Evolutionary conservation across 345 rosid genomes (phyloP).

Genomic region (Eucalyptus victrix): DNA sequence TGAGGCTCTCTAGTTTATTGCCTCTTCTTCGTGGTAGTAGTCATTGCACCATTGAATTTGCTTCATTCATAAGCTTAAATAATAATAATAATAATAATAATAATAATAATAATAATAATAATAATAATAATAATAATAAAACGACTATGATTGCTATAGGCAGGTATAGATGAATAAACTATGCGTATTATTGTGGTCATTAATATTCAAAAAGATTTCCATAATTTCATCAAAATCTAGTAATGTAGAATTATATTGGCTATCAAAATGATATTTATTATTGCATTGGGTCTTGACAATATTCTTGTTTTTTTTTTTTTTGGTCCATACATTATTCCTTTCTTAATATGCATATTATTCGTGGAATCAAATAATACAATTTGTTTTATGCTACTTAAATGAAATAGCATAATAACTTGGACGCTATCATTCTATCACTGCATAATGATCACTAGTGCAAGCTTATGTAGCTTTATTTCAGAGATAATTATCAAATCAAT

Average conservation of each 20-base stretch:
- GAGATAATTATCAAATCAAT: neutral
- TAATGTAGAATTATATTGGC: neutral
- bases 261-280: neutral
- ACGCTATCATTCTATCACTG: accelerated
- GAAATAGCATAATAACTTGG: neutral
- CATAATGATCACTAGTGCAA: neutral
- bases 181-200: neutral
- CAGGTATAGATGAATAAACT: neutral
- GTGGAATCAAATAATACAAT: neutral
- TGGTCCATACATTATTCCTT: neutral
- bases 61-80: neutral
- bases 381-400: neutral
- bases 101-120: too few species aligned
- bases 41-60: neutral
- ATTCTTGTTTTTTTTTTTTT: neutral
- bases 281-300: neutral
- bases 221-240: neutral
- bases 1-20: neutral
- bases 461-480: neutral
- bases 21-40: neutral
- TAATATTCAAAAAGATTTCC: neutral
- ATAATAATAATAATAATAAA: too few species aligned
- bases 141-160: accelerated
- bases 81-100: too few species aligned
- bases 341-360: neutral